Evolutionary conservation across 2,329 filamentous ascomycete species (phyloP), one percentile per base, ranked within the genome.

Genomic region (Colletotrichum orbiculare): DNA sequence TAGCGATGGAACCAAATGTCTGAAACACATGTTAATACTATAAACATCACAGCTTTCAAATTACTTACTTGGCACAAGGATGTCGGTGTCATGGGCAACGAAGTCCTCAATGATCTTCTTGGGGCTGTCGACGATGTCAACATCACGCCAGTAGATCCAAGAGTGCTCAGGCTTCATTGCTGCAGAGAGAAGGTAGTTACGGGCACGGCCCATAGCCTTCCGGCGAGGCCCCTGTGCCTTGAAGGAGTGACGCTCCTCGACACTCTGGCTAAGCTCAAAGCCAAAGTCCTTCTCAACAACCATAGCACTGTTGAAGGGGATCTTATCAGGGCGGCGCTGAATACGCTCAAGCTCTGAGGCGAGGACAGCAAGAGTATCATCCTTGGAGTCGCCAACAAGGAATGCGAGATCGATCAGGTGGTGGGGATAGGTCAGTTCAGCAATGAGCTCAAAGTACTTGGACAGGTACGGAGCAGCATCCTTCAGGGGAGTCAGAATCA

Each of bases 121-220:
- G 2, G 95, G 93, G 76, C 91, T 97, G 74, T 99, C 94, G 50
- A 92, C 89, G 71, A 99, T 97, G 77, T 99, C 96, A 54, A 97
- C 94, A 76, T 99, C 96, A 66, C 96, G 89, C 96, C 96, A 99
- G 78, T 97, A 98, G 8, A 98, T 94, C 96, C 96, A 99, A 8
- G 94, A 95, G 76, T 99, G 96, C 67, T 98, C 94, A 0, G 94
- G 89, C 81, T 96, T 97, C 72, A 99, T 76, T 3, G 96, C 91
- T 0, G 93, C 85, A 38, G 89, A 87, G 2, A 99, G 87, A 17
- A 99, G 84, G 77, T 97, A 99, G 77, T 99, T 99, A 71, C 96
- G 88, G 35, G 96, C 96, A 70, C 86, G 89, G 49, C 91, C 96
- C 87, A 99, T 94, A 41, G 91, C 89, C 81, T 95, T 98, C 69